Evolutionary conservation across 495 filamentous ascomycete species (phyloP).

Genomic region (Bacidia rubella): DNA sequence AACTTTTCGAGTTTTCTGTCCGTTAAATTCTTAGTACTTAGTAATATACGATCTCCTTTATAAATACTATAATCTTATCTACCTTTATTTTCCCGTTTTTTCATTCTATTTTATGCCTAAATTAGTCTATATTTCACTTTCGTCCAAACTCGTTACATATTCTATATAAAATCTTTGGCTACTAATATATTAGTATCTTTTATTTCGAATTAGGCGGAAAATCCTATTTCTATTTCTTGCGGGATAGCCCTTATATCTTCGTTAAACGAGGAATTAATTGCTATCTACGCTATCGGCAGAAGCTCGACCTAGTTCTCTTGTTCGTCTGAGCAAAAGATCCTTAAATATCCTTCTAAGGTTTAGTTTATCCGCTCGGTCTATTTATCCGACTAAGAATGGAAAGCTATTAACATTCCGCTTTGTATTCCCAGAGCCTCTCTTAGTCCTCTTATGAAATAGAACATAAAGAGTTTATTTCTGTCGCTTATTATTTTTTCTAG

Average conservation of each 20-base stretch:
- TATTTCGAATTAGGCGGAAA: not conserved
- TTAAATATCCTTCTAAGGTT: not conserved
- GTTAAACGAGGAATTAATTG: not conserved
- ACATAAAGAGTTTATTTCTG: not conserved
- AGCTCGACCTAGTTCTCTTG: not conserved
- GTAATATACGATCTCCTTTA: not conserved
- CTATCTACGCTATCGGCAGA: not conserved
- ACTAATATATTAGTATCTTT: not conserved
- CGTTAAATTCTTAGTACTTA: not conserved
- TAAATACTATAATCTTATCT: not conserved
- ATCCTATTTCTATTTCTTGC: not conserved
- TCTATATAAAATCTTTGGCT: not conserved
- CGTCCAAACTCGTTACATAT: not conserved
- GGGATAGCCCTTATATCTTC: not conserved
- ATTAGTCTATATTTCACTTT: not conserved
- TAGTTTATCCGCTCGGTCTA: not conserved
- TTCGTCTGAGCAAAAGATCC: not conserved
- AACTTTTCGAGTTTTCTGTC: not conserved
- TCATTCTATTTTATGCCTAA: not conserved
- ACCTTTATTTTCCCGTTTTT: conserved; percentile 1
- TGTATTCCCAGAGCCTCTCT: not conserved
- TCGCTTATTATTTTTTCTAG: not conserved
- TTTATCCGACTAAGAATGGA: not conserved
- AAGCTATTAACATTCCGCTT: not conserved
- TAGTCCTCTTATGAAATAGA: not conserved